phyloP scores from a whole-genome alignment of 2,329 filamentous ascomycete species.

The Xylaria digitata region DNA sequence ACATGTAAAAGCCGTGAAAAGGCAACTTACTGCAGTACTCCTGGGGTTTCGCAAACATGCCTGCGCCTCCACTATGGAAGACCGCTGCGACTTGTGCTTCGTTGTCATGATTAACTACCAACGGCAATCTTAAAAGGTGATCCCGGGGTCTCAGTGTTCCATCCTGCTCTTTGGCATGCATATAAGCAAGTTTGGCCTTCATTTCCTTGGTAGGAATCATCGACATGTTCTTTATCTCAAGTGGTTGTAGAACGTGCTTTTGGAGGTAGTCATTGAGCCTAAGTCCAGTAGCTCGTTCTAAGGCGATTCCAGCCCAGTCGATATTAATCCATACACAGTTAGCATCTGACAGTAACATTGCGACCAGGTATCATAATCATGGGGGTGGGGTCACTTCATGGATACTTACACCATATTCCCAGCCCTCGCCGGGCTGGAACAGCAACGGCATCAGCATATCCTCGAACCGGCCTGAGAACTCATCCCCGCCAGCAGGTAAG shows the following conservation, averaged over 20 bases:
- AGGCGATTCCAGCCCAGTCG: constrained; percentile 65
- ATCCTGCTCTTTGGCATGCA: constrained; percentile 64
- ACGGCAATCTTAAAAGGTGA: constrained; percentile 61
- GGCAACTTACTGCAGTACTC: constrained; percentile 67
- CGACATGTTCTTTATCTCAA: constrained; percentile 61
- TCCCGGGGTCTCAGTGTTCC: constrained; percentile 57
- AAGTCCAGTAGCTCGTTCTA: constrained; percentile 59
- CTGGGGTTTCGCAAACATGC: constrained; percentile 67
- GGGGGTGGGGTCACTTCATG: not conserved
- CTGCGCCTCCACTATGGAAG: constrained; percentile 71
- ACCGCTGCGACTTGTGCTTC: constrained; percentile 56
- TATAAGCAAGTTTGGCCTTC: constrained; percentile 65
- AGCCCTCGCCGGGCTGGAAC: constrained; percentile 71
- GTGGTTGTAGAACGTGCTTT: constrained; percentile 59
- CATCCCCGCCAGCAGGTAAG: constrained; percentile 64
- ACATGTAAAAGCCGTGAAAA: not conserved
- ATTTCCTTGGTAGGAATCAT: constrained; percentile 68
- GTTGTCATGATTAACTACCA: constrained; percentile 54
- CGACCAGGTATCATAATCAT: not conserved
- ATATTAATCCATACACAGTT: constrained; percentile 56
- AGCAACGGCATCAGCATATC: constrained; percentile 67
- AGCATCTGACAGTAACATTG: not conserved
- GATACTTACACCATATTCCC: constrained; percentile 67
- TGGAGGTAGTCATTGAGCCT: constrained; percentile 62
- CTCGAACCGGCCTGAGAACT: constrained; percentile 65